A percentile compares a stretch with the other conserved stretches of the same genome.
These are phyloP conservation scores for Sarocladium brachiariae DNA, from an alignment of 2,329 filamentous ascomycete species.

Conservation along the genomic window DNA sequence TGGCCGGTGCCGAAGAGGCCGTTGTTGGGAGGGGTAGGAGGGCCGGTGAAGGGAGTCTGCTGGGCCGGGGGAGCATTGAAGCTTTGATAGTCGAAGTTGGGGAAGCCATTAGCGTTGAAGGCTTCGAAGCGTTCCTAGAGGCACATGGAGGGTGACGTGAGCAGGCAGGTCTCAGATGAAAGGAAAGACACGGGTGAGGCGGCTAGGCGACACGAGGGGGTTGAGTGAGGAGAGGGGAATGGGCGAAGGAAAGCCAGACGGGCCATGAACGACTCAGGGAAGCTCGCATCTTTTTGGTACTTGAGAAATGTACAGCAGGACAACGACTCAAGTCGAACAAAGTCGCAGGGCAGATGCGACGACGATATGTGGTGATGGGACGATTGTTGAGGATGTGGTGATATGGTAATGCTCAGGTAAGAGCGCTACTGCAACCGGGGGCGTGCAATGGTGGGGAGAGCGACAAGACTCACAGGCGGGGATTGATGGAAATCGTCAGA, in stretches of 20 bases:
- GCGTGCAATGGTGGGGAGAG: slow-evolving; percentile 22
- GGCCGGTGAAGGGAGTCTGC: slow-evolving; percentile 29
- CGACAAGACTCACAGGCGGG: slow-evolving; percentile 42
- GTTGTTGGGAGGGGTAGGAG: slow-evolving; percentile 45
- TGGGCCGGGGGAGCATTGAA: slow-evolving; percentile 33
- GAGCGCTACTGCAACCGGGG: slow-evolving; percentile 17
- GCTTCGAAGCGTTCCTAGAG: slow-evolving; percentile 34
- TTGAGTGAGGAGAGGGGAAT: neutral
- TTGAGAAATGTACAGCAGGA: neutral
- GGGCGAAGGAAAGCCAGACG: too few species aligned
- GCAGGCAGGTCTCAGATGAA: neutral
- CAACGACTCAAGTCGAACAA: neutral
- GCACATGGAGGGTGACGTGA: slow-evolving; percentile 13
- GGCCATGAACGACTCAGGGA: too few species aligned
- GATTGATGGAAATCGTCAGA: slow-evolving; percentile 51
- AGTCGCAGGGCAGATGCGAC: neutral
- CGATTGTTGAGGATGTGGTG: slow-evolving; percentile 4
- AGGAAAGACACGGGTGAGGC: neutral
- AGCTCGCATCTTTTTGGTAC: too few species aligned
- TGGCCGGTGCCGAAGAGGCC: slow-evolving; percentile 21
- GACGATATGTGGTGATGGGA: neutral
- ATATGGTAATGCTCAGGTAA: slow-evolving; percentile 30
- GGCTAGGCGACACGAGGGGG: neutral
- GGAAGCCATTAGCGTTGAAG: slow-evolving; percentile 35
- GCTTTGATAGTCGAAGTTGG: slow-evolving; percentile 35